A percentile compares a stretch with the other conserved stretches of the same genome.
Evolutionary conservation across 2,329 filamentous ascomycete species (phyloP).

Genomic region (Trichoderma sp.): DNA sequence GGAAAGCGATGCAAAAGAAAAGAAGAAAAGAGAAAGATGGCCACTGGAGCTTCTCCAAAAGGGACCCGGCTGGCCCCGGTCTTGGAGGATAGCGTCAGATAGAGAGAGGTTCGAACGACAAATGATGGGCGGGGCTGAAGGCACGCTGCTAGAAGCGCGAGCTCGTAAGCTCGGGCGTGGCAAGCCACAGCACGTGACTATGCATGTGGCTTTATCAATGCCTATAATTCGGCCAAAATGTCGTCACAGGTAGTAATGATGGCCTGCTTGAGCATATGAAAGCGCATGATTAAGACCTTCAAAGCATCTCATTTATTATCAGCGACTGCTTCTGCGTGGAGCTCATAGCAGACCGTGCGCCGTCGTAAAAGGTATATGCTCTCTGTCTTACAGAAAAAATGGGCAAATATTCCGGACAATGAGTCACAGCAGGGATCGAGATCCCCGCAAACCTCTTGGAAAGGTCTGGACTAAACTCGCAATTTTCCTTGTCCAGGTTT

Average conservation of each 20-base stretch:
- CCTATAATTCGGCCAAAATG: not conserved
- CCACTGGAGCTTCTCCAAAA: constrained; percentile 31
- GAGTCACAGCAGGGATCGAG: constrained; percentile 28
- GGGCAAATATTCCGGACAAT: constrained; percentile 6
- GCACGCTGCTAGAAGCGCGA: constrained; percentile 16
- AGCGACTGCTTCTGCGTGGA: not conserved
- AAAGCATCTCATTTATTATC: not conserved
- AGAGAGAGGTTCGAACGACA: not conserved
- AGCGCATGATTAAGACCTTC: not conserved
- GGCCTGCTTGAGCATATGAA: not conserved
- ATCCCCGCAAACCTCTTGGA: not conserved
- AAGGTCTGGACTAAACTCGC: not conserved
- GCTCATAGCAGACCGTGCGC: not conserved
- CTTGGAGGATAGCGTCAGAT: constrained; percentile 34
- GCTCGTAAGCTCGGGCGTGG: not conserved
- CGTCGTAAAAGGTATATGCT: not conserved
- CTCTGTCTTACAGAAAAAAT: not conserved
- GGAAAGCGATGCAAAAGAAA: constrained; percentile 20
- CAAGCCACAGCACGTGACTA: not conserved
- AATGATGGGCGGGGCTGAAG: constrained; percentile 38
- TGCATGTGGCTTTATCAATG: not conserved
- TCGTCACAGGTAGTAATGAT: not conserved
- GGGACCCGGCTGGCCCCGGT: constrained; percentile 42
- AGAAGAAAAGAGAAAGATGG: constrained; percentile 15
- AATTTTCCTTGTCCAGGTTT: too few relatives aligned